Conservation (phyloP, 768 basidiomycete species). For the Daedaleopsis nitida region DNA sequence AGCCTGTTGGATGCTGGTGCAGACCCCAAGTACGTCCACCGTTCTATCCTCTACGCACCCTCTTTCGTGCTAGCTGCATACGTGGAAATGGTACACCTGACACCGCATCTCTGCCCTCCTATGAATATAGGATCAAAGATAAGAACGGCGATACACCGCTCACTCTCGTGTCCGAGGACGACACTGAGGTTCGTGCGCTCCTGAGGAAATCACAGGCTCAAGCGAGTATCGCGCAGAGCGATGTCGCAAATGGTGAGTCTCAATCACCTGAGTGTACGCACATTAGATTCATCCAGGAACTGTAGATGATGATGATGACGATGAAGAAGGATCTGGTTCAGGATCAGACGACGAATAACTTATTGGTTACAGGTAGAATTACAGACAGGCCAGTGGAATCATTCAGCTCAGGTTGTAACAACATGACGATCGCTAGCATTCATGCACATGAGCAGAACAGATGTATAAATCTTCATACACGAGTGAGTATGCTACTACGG, state of each 20-base stretch:
- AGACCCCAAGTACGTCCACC: conserved; percentile 54
- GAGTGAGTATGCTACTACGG: conserved; percentile 2
- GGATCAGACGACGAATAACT: conserved; percentile 32
- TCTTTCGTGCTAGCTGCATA: background rate
- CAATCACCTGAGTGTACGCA: background rate
- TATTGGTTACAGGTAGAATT: conserved; percentile 3
- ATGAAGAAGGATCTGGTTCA: conserved; percentile 29
- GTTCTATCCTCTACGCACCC: background rate
- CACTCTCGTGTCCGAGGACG: conserved; percentile 57
- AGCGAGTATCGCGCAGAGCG: conserved; percentile 52
- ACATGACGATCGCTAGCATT: background rate
- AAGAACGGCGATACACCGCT: conserved; percentile 60
- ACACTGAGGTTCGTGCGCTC: conserved; percentile 49
- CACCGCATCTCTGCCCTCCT: too few relatives aligned
- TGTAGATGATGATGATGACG: conserved; percentile 31
- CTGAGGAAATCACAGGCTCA: conserved; percentile 58
- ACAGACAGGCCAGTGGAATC: background rate
- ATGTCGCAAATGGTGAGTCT: conserved; percentile 63
- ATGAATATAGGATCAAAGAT: conserved; percentile 61
- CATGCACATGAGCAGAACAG: too few relatives aligned
- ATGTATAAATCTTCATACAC: conserved; percentile 17
- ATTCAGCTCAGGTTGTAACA: background rate
- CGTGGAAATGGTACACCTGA: too few relatives aligned
- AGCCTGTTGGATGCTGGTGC: conserved; percentile 81
- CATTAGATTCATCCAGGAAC: background rate